Conservation (phyloP, 345 rosid species). For the Hibiscus mutabilis region DNA sequence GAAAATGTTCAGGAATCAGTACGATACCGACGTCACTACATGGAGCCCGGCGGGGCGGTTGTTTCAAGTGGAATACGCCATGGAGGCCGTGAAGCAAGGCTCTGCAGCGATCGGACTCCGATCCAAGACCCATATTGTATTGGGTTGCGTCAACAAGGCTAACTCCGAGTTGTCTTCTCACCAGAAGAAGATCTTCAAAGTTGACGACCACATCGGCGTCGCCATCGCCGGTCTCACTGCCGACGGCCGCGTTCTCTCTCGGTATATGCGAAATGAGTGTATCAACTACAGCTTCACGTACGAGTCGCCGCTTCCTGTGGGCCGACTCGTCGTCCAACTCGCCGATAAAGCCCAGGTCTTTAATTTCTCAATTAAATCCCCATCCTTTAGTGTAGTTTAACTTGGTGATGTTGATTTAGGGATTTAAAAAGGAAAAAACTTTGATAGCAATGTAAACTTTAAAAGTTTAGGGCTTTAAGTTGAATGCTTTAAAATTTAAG, state of each 20-base stretch:
- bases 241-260: constrained; percentile 93
- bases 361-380: not conserved
- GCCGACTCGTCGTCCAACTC: constrained; percentile 90
- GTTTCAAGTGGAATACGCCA: constrained; percentile 97
- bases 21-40: constrained; percentile 97
- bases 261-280: constrained; percentile 93
- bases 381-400: not conserved
- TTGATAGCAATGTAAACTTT: too few relatives aligned
- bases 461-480: too few relatives aligned
- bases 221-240: constrained; percentile 98
- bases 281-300: constrained; percentile 79
- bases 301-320: constrained; percentile 95
- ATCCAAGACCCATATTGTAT: constrained; percentile 88
- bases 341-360: constrained; percentile 97
- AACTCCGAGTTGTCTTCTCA: constrained; percentile 93
- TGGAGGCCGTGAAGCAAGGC: constrained; percentile 99
- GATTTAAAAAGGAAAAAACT: not conserved
- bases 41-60: constrained; percentile 98
- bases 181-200: constrained; percentile 97
- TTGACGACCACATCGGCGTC: constrained; percentile 95
- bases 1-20: constrained; percentile 86
- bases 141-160: constrained; percentile 90
- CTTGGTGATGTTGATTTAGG: not conserved
- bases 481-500: too few relatives aligned
- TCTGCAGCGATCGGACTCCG: constrained; percentile 99